These are phyloP conservation scores for Xylariaceae sp. DNA, from an alignment of 2,329 filamentous ascomycete genomes.

Conservation along the genomic window DNA sequence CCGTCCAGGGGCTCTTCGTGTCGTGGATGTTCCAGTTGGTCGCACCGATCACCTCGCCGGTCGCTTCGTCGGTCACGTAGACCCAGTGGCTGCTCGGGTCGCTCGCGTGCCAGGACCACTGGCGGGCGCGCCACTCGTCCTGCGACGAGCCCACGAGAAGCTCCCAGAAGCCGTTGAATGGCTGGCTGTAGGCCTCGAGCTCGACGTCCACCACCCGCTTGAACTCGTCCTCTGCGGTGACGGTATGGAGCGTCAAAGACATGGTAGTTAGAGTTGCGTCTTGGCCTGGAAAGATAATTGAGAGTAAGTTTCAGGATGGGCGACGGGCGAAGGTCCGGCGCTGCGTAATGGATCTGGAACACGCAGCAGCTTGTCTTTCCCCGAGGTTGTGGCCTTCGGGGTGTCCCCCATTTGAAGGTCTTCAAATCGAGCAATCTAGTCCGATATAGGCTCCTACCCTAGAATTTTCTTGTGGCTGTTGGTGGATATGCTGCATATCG, in stretches of 20 bases:
- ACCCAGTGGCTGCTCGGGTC: slow-evolving; percentile 12
- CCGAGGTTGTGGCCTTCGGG: too few species aligned
- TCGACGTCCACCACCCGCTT: slow-evolving; percentile 8
- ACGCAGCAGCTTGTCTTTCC: too few species aligned
- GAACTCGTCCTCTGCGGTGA: slow-evolving; percentile 10
- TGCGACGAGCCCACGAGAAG: slow-evolving; percentile 7
- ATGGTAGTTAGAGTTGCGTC: neutral
- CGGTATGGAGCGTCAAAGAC: slow-evolving; percentile 4
- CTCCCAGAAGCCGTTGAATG: slow-evolving; percentile 12
- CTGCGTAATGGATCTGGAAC: too few species aligned
- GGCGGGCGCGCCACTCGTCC: slow-evolving; percentile 9
- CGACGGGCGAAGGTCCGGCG: too few species aligned
- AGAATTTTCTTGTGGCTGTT: too few species aligned
- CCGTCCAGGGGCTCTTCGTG: slow-evolving; percentile 7
- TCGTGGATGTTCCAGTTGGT: slow-evolving; percentile 10
- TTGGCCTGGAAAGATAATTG: too few species aligned
- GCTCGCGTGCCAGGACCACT: slow-evolving; percentile 9
- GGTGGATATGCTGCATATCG: too few species aligned
- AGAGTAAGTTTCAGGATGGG: too few species aligned
- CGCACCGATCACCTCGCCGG: slow-evolving; percentile 11
- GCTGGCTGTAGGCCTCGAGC: slow-evolving; percentile 11
- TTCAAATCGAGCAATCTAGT: too few species aligned
- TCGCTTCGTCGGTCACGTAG: slow-evolving; percentile 12
- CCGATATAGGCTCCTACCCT: too few species aligned
- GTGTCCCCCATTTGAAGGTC: too few species aligned